These are phyloP conservation scores for Ramaria rubella DNA, from an alignment of 768 basidiomycete species.

Conservation along the genomic window DNA sequence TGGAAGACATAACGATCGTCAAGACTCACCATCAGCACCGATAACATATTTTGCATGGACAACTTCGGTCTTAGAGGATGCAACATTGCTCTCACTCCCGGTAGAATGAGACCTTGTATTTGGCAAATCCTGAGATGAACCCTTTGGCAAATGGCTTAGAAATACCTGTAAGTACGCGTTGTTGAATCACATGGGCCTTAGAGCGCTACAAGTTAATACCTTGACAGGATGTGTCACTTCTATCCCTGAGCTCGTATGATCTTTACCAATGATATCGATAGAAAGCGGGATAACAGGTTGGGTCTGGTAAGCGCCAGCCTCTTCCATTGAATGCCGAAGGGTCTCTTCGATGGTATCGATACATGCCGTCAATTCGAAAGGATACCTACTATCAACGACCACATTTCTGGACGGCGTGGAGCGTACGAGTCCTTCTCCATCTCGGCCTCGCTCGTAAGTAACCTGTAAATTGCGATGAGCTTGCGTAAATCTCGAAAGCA, in stretches of 20 bases:
- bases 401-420: neutral
- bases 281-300: neutral
- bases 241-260: neutral
- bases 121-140: no score
- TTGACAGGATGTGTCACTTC: constrained; percentile 7
- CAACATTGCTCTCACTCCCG: no score
- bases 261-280: neutral
- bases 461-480: constrained; percentile 58
- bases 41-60: constrained; percentile 20
- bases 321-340: constrained; percentile 1
- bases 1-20: neutral
- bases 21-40: constrained; percentile 20
- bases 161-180: no score
- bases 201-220: constrained; percentile 6
- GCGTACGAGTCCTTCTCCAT: constrained; percentile 35
- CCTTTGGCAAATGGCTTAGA: no score
- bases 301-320: neutral
- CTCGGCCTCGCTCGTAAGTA: constrained; percentile 53
- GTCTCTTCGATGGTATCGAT: constrained; percentile 8
- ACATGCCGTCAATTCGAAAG: constrained; percentile 45
- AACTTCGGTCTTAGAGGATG: neutral
- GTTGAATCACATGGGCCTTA: no score
- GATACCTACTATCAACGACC: constrained; percentile 35
- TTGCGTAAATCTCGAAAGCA: constrained; percentile 32
- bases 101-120: no score